Percentiles rank a stretch among this genome's conserved stretches.
These are phyloP conservation scores for Exserohilum rostratum DNA, from an alignment of 2,329 filamentous ascomycete genomes.

Conservation along the genomic window DNA sequence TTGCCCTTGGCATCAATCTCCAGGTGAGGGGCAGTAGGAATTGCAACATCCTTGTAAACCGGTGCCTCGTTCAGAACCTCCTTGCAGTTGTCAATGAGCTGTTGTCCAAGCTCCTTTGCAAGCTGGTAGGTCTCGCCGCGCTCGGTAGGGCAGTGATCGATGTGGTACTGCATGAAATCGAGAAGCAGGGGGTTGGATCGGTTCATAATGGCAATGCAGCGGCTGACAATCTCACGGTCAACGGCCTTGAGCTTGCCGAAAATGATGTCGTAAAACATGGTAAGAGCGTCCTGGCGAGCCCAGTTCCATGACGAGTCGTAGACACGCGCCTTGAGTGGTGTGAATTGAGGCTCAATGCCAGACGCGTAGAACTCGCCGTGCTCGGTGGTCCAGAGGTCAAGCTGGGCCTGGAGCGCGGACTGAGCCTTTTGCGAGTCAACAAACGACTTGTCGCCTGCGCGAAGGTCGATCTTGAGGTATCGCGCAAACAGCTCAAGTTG, in stretches of 20 bases:
- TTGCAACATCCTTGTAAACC: slow-evolving; percentile 92
- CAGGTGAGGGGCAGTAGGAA: slow-evolving; percentile 91
- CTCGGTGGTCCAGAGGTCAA: slow-evolving; percentile 93
- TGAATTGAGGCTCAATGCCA: slow-evolving; percentile 94
- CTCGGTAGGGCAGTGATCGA: slow-evolving; percentile 96
- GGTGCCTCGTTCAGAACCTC: slow-evolving; percentile 84
- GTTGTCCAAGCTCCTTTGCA: slow-evolving; percentile 90
- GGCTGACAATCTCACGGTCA: slow-evolving; percentile 96
- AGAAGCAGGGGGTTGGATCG: slow-evolving; percentile 93
- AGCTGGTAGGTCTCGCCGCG: slow-evolving; percentile 96
- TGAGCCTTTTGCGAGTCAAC: slow-evolving; percentile 84
- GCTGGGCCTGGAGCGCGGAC: slow-evolving; percentile 85
- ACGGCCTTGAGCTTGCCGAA: slow-evolving; percentile 92
- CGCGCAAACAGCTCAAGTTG: slow-evolving; percentile 93
- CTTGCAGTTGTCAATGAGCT: slow-evolving; percentile 96
- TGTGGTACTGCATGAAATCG: slow-evolving; percentile 99
- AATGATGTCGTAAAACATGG: slow-evolving; percentile 99
- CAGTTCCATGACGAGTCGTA: slow-evolving; percentile 99
- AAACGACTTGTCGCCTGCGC: slow-evolving; percentile 93
- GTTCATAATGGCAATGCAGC: slow-evolving; percentile 99
- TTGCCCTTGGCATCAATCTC: slow-evolving; percentile 92
- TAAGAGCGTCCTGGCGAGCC: slow-evolving; percentile 95
- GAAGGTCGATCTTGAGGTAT: slow-evolving; percentile 96
- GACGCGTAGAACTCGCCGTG: slow-evolving; percentile 96
- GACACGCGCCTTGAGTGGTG: slow-evolving; percentile 87